A percentile compares a stretch with the other conserved stretches of the same genome.
Evolutionary conservation across 2,329 filamentous ascomycete species (phyloP).

Genomic region (Trichoderma semiorbis): DNA sequence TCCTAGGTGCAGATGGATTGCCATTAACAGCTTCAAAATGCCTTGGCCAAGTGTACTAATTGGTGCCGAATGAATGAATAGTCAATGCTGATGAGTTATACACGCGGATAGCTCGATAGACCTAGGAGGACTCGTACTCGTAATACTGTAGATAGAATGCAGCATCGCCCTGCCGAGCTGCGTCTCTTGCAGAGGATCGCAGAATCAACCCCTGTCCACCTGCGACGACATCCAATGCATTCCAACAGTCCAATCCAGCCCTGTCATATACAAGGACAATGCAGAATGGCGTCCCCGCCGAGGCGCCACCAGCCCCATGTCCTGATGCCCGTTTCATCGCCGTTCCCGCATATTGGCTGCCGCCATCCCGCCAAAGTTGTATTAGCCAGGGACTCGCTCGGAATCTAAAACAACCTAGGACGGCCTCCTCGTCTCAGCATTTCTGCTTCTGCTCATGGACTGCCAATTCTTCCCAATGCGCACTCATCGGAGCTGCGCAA

Average conservation of each 20-base stretch:
- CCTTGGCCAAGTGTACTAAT: not conserved
- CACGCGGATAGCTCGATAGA: not conserved
- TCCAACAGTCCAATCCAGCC: not conserved
- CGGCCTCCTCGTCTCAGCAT: slow-evolving; percentile 16
- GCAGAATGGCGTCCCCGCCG: not conserved
- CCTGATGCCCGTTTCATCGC: slow-evolving; percentile 10
- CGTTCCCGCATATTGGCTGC: slow-evolving; percentile 6
- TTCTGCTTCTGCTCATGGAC: not conserved
- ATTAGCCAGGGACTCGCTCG: slow-evolving; percentile 18
- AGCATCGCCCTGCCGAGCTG: not conserved
- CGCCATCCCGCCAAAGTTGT: slow-evolving; percentile 5
- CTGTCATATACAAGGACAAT: not conserved
- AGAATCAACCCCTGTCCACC: not conserved
- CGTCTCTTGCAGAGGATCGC: not conserved
- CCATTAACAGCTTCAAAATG: not conserved
- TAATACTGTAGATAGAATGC: not conserved
- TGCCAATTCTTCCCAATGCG: slow-evolving; percentile 3
- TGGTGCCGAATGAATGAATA: not conserved
- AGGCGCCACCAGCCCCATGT: not conserved
- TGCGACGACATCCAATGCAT: not conserved
- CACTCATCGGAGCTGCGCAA: not conserved
- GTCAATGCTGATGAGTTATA: not conserved
- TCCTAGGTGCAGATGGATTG: not conserved
- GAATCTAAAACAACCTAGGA: slow-evolving; percentile 16
- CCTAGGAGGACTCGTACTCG: not conserved